Percentiles rank a stretch among this genome's conserved stretches.
These are phyloP conservation scores for Taiozyma onychis DNA, from an alignment of 1,139 yeast species.

Conservation along the genomic window DNA sequence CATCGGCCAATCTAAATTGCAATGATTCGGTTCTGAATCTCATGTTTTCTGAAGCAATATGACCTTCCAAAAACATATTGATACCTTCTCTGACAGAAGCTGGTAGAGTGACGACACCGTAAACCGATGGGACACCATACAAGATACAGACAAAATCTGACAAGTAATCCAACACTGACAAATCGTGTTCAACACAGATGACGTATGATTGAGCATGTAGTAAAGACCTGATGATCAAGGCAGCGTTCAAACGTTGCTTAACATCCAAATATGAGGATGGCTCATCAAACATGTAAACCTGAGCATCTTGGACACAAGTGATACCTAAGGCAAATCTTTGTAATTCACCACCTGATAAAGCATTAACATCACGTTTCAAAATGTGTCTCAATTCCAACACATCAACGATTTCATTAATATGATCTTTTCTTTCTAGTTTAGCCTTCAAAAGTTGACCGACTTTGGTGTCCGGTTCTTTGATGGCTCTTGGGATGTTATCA, in stretches of 20 bases:
- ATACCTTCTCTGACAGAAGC: constrained; percentile 97
- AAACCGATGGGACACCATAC: constrained; percentile 96
- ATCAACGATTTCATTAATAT: constrained; percentile 54
- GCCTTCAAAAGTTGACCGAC: constrained; percentile 80
- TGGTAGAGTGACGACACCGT: constrained; percentile 96
- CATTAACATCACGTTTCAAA: constrained; percentile 77
- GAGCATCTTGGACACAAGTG: constrained; percentile 93
- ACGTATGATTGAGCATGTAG: constrained; percentile 72
- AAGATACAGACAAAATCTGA: constrained; percentile 95
- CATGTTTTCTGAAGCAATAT: constrained; percentile 93
- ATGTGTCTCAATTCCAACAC: constrained; percentile 71
- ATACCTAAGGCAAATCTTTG: constrained; percentile 97
- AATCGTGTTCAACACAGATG: constrained; percentile 97
- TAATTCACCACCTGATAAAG: constrained; percentile 96
- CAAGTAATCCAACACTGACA: constrained; percentile 91
- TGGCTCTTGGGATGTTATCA: constrained; percentile 93
- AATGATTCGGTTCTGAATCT: constrained; percentile 94
- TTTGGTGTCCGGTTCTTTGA: constrained; percentile 81
- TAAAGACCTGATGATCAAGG: constrained; percentile 84
- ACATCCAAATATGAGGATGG: constrained; percentile 98
- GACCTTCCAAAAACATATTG: constrained; percentile 96
- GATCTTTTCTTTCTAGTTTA: constrained; percentile 64
- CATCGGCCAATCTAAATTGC: constrained; percentile 92
- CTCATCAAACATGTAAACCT: constrained; percentile 98
- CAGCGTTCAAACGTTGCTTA: constrained; percentile 97